Base-by-base conservation (phyloP, 2,329 filamentous ascomycete genomes). In the Hysterium pulicare region DNA sequence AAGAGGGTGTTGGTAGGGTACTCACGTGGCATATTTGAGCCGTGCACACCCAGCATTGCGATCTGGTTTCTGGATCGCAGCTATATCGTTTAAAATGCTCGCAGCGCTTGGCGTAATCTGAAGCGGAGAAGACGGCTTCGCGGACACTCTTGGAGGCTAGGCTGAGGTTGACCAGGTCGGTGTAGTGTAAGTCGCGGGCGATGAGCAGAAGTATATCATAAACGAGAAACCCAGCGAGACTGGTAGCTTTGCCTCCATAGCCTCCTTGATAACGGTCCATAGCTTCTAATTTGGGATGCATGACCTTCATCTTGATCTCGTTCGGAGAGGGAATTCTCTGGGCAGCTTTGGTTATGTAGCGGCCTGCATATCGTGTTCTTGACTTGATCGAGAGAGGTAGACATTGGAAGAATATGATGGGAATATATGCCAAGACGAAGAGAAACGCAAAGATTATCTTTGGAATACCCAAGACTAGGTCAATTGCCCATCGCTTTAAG, bases 181-280 rank as follows among this genome's bases (percentile, higher is more conserved):
- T 15, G 45, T 55, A 61, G 42, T 63, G 59, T 2, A 62, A 47
- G n/a, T 61, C n/a, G 28, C 50, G 30, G 3, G 45, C 38, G 23
- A 62, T 48, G 3, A 53, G 39, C 13, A 63, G 52, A 3, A 63
- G 44, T 31, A 63, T 55, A 34, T 63, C 60, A 40, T 62, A 63
- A 16, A 54, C 48, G n/a, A 63, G 40, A 28, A 63, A 61, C 3
- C 54, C 46, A 9, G 59, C 42, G 4, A 63, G 43, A n/a, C 35
- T 36, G 3, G 40, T 47, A 11, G 46, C 33, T 17, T 38, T 34
- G 3, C 49, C 50, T 16, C 31, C 22, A 17, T 37, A 19, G 4
- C 24, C 24, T 19, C 42, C 35, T 32, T 45, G 22, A 7, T 47
- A 48, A 15, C 33, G 41, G 20, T 41, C 20, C 33, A n/a, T 19